These are phyloP conservation scores for Gaeumannomyces sp. DNA, from an alignment of 2,329 filamentous ascomycete species.

Conservation along the genomic window DNA sequence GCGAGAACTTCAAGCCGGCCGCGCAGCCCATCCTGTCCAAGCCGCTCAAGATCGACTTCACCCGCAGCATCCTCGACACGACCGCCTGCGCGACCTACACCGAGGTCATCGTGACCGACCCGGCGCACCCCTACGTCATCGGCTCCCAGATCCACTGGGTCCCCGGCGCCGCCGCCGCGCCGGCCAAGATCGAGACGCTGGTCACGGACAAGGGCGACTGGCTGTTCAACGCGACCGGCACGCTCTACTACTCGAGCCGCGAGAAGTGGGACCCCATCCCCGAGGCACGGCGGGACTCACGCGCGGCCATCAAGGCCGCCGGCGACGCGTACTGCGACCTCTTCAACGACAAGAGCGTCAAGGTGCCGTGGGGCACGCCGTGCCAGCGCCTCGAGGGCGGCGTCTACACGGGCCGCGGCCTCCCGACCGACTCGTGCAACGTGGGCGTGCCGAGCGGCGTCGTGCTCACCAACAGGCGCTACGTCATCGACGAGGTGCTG, in stretches of 20 bases:
- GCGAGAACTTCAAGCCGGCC: constrained; percentile 14
- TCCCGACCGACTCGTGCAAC: constrained; percentile 20
- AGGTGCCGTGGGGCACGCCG: constrained; percentile 31
- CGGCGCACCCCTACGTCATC: constrained; percentile 29
- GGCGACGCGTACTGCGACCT: constrained; percentile 32
- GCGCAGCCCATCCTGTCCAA: constrained; percentile 21
- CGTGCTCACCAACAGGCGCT: constrained; percentile 18
- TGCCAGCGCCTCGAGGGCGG: constrained; percentile 26
- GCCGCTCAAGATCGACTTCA: constrained; percentile 26
- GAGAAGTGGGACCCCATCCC: constrained; percentile 24
- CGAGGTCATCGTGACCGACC: constrained; percentile 29
- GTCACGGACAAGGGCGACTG: constrained; percentile 27
- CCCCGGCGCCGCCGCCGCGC: constrained; percentile 6
- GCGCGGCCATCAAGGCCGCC: constrained; percentile 23
- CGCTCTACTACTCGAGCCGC: constrained; percentile 24
- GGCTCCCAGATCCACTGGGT: constrained; percentile 27
- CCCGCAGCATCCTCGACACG: constrained; percentile 27
- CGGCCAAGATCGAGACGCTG: constrained; percentile 25
- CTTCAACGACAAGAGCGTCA: constrained; percentile 25
- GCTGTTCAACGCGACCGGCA: constrained; percentile 30
- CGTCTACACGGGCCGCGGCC: constrained; percentile 17
- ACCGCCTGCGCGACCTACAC: constrained; percentile 33
- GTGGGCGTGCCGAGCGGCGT: constrained; percentile 17
- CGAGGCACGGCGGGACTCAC: constrained; percentile 18
- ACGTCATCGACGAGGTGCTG: constrained; percentile 23